Evolutionary conservation across 2,329 filamentous ascomycete species (phyloP), one percentile per base, ranked within the genome.

Genomic region (Biscogniauxia sp.): DNA sequence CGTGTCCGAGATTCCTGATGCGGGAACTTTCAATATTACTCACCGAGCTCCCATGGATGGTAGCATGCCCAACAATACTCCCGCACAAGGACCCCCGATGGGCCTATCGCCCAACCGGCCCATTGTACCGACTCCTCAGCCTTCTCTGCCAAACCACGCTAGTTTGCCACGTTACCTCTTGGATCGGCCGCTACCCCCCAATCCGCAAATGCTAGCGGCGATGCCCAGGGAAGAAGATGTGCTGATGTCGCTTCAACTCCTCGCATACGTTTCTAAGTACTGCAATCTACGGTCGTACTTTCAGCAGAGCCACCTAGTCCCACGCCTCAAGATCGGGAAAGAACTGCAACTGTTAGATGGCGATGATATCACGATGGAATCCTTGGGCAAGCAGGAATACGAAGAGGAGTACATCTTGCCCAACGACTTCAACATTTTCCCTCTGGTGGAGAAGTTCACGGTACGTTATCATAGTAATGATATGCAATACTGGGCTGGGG

Each of bases 401-500:
- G 87, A 92, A 60, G 90, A 94, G 70, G 94, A 99, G 75, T 98
- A 97, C 73, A 79, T 96, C 25, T 83, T 96, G 7, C 91, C 93
- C 15, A 94, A 98, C 72, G 92, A 98, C 75, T 94, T 96, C 78
- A 99, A 99, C 77, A 96, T 99, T 67, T 99, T 99, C 78, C 95
- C 95, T 2, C 82, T 99, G 41, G 95, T 99, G 54, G 95, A 99
- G 77, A 98, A 97, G 76, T 99, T 98, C 74, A 99, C 95, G 4
- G 92, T 97, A 28, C 88, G 95, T 66, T 93, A 97, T 73, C 92
- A 97, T 77, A 93, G 91, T 66, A 91, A 92, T 61, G 93, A 97
- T 74, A 99, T 99, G 95, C 94, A 97, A 76, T 99, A 99, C 79
- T 99, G 95, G 95, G 95, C 95, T 19, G 95, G 94, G 64, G 95